Base-by-base conservation (phyloP, 257 asterid species). In the Echites panduratus region DNA sequence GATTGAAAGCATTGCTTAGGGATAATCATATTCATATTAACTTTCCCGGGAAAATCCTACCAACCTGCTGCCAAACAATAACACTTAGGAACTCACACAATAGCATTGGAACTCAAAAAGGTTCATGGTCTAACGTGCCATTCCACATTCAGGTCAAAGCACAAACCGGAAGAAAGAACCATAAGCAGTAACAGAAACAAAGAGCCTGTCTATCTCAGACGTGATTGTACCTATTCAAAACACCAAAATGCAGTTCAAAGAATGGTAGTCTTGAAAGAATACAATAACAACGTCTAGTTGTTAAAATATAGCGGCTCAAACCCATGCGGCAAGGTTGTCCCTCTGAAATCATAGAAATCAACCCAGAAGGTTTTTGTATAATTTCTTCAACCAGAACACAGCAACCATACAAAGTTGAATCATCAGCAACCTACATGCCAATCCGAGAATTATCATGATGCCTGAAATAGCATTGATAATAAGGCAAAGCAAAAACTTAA, bases 361-460 rank as follows among this genome's bases (percentile, higher is more conserved):
- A 84, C 64, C 94, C 90, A 17, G 98, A 92, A 17, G 94, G 96
- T 86, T 90, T 87, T 73, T 92, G 99, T 61, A 95, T 80, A 82
- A 90, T 77, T 87, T 95, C 99, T 71, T 95, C 99, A 70, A 89
- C 98, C 82, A 95, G 85, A 78, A 95, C 92, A 75, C 99, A 95
- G 88, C 98, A 95, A 77, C 99, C 99, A 74, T 95, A 95, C 72
- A 95, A 90, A 54, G 96, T 92, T 43, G 99, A 90, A 80, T 94
- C 85, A 84, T 95, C 99, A 70, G 98, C 98, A 63, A 89, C 99
- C 99, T 95, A 85, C 66, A 69, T 27, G 50, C 24, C 47, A 9
- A 68, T 20, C 45, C 73, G 45, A 17, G 27, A 38, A 64, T 38
- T 38, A 40, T 38, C 69, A 64, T 64, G 9, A 14, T 62, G n/a